These are phyloP conservation scores for Linnemannia exigua DNA, from an alignment of 192 early-diverging fungal species.

Conservation along the genomic window DNA sequence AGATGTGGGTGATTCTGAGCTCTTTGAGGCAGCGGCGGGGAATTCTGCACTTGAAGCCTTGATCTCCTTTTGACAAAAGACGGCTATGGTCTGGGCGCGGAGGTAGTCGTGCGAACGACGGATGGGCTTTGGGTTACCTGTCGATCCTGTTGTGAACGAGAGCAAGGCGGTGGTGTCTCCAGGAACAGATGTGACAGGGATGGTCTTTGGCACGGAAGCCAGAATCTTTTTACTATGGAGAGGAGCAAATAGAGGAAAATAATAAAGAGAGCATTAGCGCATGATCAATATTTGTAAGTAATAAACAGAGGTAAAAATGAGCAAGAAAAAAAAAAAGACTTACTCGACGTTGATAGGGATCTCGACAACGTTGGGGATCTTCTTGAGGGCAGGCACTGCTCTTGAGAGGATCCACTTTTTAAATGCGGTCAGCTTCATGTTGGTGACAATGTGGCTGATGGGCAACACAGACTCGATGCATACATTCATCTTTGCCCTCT, in stretches of 20 bases:
- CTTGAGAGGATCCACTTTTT: constrained; percentile 55
- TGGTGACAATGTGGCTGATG: constrained; percentile 51
- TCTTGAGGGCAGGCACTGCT: constrained; percentile 50
- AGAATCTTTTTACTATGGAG: constrained; percentile 35
- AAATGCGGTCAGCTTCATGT: constrained; percentile 53
- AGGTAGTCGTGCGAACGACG: constrained; percentile 52
- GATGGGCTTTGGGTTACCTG: constrained; percentile 56
- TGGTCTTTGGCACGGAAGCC: constrained; percentile 23
- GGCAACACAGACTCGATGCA: constrained; percentile 56
- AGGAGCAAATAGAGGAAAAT: not conserved
- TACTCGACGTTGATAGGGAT: constrained; percentile 52
- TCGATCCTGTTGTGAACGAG: constrained; percentile 55
- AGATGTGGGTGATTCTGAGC: not conserved
- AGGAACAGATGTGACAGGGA: constrained; percentile 38
- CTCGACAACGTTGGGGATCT: constrained; percentile 50
- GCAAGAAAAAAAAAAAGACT: not conserved
- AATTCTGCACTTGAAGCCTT: constrained; percentile 20
- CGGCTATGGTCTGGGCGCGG: constrained; percentile 52
- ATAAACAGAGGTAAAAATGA: not conserved
- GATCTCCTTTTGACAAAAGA: constrained; percentile 52
- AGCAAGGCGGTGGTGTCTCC: constrained; percentile 49
- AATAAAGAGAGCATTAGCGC: not conserved
- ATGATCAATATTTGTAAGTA: not conserved
- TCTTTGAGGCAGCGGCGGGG: not conserved
- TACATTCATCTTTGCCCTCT: constrained; percentile 56